A percentile compares a stretch with the other conserved stretches of the same genome.
These are phyloP conservation scores for Neoscytalidium dimidiatum DNA, from an alignment of 2,329 filamentous ascomycete genomes.

Conservation along the genomic window DNA sequence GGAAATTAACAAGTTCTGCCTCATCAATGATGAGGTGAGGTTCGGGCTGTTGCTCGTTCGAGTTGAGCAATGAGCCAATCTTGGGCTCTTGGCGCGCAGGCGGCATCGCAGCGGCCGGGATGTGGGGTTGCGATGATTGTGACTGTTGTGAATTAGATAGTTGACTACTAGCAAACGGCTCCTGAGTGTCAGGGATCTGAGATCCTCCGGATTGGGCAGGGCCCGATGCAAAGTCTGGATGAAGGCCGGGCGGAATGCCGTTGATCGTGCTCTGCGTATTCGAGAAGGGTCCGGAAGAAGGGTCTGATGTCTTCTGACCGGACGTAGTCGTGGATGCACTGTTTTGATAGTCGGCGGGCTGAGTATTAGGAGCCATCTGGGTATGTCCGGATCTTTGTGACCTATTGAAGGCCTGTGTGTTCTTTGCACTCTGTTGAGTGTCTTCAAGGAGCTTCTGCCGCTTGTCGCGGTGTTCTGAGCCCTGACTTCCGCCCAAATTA, in stretches of 20 bases:
- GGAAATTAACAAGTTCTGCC: conserved; percentile 57
- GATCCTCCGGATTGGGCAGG: conserved; percentile 55
- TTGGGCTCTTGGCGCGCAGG: conserved; percentile 33
- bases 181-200: conserved; percentile 66
- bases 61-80: conserved; percentile 46
- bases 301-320: conserved; percentile 77
- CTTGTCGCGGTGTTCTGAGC: conserved; percentile 23
- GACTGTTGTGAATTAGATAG: conserved; percentile 40
- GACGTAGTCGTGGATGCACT: conserved; percentile 86
- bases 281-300: conserved; percentile 62
- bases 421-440: conserved; percentile 27
- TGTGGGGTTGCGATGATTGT: conserved; percentile 35
- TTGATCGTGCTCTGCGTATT: conserved; percentile 76
- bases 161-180: conserved; percentile 31
- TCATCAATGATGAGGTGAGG: conserved; percentile 48
- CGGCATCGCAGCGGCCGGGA: conserved; percentile 20
- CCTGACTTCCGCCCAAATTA: conserved; percentile 48
- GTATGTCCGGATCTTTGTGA: conserved; percentile 61
- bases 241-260: conserved; percentile 52
- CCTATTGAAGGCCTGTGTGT: conserved; percentile 46
- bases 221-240: conserved; percentile 57
- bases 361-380: conserved; percentile 59
- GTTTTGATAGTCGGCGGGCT: conserved; percentile 68
- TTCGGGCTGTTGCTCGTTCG: conserved; percentile 31
- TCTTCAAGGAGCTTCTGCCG: conserved; percentile 17